phyloP scores from a whole-genome alignment of 768 basidiomycete species.

The Austroboletus eburneus region DNA sequence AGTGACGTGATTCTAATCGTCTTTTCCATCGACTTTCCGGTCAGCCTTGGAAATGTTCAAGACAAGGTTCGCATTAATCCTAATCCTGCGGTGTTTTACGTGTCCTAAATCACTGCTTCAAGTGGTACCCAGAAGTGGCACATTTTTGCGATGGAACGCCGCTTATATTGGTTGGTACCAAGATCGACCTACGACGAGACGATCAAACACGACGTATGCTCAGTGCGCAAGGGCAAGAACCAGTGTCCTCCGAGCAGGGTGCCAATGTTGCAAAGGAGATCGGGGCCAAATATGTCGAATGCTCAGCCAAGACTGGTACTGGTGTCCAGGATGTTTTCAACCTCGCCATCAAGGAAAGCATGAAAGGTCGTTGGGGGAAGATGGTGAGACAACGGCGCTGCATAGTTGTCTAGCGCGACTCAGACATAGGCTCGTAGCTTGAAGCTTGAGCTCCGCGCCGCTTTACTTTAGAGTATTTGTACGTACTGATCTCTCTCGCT shows the following conservation, averaged over 20 bases:
- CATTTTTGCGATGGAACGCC: slow-evolving; percentile 91
- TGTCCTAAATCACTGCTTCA: slow-evolving; percentile 11
- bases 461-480: slow-evolving; percentile 25
- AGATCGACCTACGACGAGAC: slow-evolving; percentile 86
- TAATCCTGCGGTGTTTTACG: neutral
- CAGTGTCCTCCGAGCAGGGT: slow-evolving; percentile 82
- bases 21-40: slow-evolving; percentile 91
- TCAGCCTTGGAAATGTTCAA: slow-evolving; percentile 84
- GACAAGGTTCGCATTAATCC: slow-evolving; percentile 60
- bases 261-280: slow-evolving; percentile 86
- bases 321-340: slow-evolving; percentile 93
- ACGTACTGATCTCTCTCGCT: slow-evolving; percentile 28
- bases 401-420: slow-evolving; percentile 45
- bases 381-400: slow-evolving; percentile 68
- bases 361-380: slow-evolving; percentile 76
- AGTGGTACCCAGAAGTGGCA: slow-evolving; percentile 93
- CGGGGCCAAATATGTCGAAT: slow-evolving; percentile 90
- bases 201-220: slow-evolving; percentile 85
- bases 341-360: slow-evolving; percentile 82
- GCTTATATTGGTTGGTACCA: slow-evolving; percentile 88
- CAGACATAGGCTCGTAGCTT: slow-evolving; percentile 7
- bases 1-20: slow-evolving; percentile 91
- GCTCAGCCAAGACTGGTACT: slow-evolving; percentile 86
- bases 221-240: slow-evolving; percentile 79
- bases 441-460: neutral